Base-by-base conservation (phyloP, 106 monocot genomes). In the Allium fistulosum region DNA sequence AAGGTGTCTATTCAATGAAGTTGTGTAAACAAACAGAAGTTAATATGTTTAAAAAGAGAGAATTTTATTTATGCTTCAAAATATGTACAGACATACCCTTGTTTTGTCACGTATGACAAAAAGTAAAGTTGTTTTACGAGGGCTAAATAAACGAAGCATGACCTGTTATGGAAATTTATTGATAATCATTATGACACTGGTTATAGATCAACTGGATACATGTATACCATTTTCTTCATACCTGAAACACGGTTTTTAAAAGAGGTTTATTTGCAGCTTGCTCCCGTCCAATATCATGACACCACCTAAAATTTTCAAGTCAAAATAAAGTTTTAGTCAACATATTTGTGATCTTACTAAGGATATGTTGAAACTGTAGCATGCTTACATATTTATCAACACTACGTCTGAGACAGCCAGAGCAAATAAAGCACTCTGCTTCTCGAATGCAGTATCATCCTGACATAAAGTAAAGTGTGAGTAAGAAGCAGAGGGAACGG, bases 251-350 rank as follows among this genome's bases (percentile, higher is more conserved):
- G 9, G 96, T 97, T 81, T 97, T 97, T 48, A 97, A 57, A 75
- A 97, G 92, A 74, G 96, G 96, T 65, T 97, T 97, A 64, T 97
- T 97, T 49, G 96, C 96, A 75, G 96, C 96, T n/a, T 97, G 96
- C 71, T 97, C 96, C 51, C 96, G 81, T 14, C 96, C 96, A 84
- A 97, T 88, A 77, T 97, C 96, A 84, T 97, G 96, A 68, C 96
- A 97, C 96, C 96, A 97, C 88, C 96, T 95, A 15, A 11, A 16
- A 69, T 17, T 57, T 28, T 12, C 58, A 66, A 55, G 11, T 22
- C 48, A 53, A 65, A 61, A 57, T 48, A 53, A 47, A 17, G 8
- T 12, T 48, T 26, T 57, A 14, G 53, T 1, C 37, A 68, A 17
- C 72, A 18, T 51, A 65, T 48, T 58, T 10, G 49, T 59, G 27